Conservation (phyloP, 2,329 filamentous ascomycete species). For the Paraconiothyrium brasiliense region DNA sequence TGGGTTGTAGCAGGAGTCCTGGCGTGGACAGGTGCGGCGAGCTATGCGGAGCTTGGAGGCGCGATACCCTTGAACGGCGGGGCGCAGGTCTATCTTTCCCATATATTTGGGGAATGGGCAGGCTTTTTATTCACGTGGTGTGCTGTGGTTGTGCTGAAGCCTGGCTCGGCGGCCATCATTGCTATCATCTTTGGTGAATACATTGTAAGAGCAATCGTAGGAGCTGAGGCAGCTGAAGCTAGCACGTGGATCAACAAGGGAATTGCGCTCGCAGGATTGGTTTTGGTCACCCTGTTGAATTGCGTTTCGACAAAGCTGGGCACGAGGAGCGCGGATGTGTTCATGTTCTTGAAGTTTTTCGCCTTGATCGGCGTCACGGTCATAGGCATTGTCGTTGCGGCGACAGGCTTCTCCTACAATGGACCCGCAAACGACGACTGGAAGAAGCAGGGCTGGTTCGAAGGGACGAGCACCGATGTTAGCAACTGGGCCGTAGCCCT, state of each 20-base stretch:
- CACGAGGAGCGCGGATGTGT: slow-evolving; percentile 85
- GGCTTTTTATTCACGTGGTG: slow-evolving; percentile 98
- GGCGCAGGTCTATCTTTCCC: slow-evolving; percentile 90
- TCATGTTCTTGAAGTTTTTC: slow-evolving; percentile 98
- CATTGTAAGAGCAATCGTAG: slow-evolving; percentile 85
- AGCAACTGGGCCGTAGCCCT: slow-evolving; percentile 93
- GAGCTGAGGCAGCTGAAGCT: slow-evolving; percentile 82
- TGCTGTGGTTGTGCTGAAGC: slow-evolving; percentile 91
- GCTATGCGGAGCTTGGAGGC: slow-evolving; percentile 93
- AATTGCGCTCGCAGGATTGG: slow-evolving; percentile 80
- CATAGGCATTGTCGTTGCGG: slow-evolving; percentile 86
- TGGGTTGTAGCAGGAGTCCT: slow-evolving; percentile 92
- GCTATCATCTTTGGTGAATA: slow-evolving; percentile 99
- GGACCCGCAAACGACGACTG: slow-evolving; percentile 82
- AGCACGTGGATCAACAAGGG: slow-evolving; percentile 91
- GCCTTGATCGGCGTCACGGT: slow-evolving; percentile 87
- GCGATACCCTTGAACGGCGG: slow-evolving; percentile 96
- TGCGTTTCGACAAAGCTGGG: slow-evolving; percentile 90
- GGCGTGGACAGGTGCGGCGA: slow-evolving; percentile 95
- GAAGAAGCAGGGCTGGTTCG: slow-evolving; percentile 90
- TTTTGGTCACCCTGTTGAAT: slow-evolving; percentile 83
- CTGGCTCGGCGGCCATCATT: slow-evolving; percentile 91
- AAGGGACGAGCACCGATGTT: slow-evolving; percentile 79
- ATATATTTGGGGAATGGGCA: slow-evolving; percentile 92
- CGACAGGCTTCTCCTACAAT: slow-evolving; percentile 81